Base-by-base conservation (phyloP, 163 green algal genomes). In the Volvox carteri region DNA sequence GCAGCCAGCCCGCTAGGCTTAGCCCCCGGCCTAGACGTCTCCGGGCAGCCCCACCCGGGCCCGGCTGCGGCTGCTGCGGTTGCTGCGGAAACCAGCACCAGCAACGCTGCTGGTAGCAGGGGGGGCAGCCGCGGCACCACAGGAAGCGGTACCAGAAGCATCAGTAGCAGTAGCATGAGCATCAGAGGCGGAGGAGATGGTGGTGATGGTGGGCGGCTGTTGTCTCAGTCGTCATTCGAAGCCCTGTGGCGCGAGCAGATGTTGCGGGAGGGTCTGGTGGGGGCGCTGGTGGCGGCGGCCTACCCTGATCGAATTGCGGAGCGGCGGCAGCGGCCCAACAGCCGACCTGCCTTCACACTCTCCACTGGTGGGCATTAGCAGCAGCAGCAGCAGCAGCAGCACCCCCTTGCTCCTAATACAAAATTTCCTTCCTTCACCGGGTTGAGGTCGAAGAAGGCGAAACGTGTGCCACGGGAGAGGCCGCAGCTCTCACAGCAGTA, bases 301-400 rank as follows among this genome's bases (percentile, higher is more conserved):
- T 96, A 95, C 84, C 94, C 94, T 0, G 94, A 96, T 60, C 90
- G 94, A 46, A 90, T 96, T 8, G 94, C 91, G 9, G 78, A 91
- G 78, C 67, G 87, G 16, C 74, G 90, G 19, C 67, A 79, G 44
- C 68, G 84, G 1, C 41, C 72, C 28, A 77, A 76, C 84, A 65
- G 25, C 25, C 84, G 84, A 0, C 52, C 84, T 0, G 72, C 84
- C 9, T 89, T 62, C 84, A 89, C 52, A n/a, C 70, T 89, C 4
- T 33, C 70, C 1, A 60, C 68, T 8, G 81, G 81, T 78, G 46
- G 23, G 75, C n/a, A n/a, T n/a, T n/a, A n/a, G n/a, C n/a, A n/a
- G n/a, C n/a, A n/a, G n/a, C n/a, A n/a, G n/a, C n/a, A n/a, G n/a
- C n/a, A n/a, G n/a, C n/a, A n/a, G n/a, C n/a, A n/a, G n/a, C n/a